These are phyloP conservation scores for Anthoceros angustus DNA, from an alignment of 225 moss, liverwort and hornwort species.

Conservation along the genomic window DNA sequence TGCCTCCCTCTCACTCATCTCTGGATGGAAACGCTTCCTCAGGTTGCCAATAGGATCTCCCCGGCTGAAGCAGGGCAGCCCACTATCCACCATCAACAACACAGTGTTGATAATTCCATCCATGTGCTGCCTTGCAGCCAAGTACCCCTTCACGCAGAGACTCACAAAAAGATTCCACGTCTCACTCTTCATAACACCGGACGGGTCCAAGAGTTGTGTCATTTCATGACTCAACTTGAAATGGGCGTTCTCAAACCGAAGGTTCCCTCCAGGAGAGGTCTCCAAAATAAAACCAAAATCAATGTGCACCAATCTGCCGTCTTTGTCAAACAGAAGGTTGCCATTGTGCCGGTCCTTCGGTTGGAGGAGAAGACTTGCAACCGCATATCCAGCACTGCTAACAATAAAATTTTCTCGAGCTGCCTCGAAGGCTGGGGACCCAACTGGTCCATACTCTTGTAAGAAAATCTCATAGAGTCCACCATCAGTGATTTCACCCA, in stretches of 20 bases:
- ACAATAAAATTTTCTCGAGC: constrained; percentile 72
- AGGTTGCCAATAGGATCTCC: constrained; percentile 81
- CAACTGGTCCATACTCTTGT: constrained; percentile 63
- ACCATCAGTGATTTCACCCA: constrained; percentile 72
- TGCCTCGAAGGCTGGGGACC: constrained; percentile 47
- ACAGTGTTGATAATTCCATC: constrained; percentile 67
- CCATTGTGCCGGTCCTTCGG: constrained; percentile 91
- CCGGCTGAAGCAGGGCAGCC: constrained; percentile 81
- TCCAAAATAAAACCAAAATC: constrained; percentile 90
- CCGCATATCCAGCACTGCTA: constrained; percentile 89
- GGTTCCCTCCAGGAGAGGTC: constrained; percentile 79
- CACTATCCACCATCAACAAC: constrained; percentile 73
- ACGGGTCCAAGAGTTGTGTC: constrained; percentile 85
- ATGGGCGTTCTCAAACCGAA: constrained; percentile 87
- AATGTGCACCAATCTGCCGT: constrained; percentile 74
- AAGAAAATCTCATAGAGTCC: constrained; percentile 70
- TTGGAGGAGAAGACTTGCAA: constrained; percentile 74
- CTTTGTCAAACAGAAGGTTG: constrained; percentile 79
- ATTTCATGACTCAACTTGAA: constrained; percentile 92
- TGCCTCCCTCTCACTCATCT: constrained; percentile 81
- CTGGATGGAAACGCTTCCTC: constrained; percentile 68
- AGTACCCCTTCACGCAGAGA: constrained; percentile 79
- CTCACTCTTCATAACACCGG: constrained; percentile 75
- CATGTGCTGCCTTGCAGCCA: constrained; percentile 78
- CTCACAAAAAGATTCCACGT: constrained; percentile 72